These are phyloP conservation scores for Saccharum spontaneum DNA, from an alignment of 176 grass and related monocot genomes.

Conservation along the genomic window DNA sequence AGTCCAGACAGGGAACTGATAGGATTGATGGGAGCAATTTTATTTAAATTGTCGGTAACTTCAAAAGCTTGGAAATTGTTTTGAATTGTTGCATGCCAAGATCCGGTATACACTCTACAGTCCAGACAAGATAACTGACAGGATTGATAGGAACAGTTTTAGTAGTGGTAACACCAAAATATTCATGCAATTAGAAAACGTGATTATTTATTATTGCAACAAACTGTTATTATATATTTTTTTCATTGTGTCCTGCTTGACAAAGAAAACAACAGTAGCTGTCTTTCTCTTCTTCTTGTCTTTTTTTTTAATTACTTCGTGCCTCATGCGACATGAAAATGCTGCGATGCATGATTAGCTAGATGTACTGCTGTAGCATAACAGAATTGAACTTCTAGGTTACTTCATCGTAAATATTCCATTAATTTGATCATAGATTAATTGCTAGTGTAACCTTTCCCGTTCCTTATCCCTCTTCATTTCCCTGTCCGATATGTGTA, in stretches of 20 bases:
- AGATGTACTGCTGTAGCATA: neutral
- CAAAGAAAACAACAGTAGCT: neutral
- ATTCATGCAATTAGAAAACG: slow-evolving; percentile 1
- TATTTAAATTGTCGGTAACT: neutral
- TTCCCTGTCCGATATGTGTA: too few relatives aligned
- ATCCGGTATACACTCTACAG: neutral
- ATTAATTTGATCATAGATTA: neutral
- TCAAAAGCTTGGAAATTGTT: neutral
- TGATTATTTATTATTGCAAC: neutral
- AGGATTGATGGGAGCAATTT: slow-evolving; percentile 2
- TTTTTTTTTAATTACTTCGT: neutral
- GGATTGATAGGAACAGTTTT: slow-evolving; percentile 3
- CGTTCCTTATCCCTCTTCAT: too few relatives aligned
- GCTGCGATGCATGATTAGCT: neutral
- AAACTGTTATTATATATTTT: neutral
- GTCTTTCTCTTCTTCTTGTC: neutral
- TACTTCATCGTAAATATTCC: neutral
- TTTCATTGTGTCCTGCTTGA: neutral
- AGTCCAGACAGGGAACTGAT: neutral
- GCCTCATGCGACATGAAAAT: neutral
- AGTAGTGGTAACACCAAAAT: neutral
- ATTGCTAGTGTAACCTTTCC: too few relatives aligned
- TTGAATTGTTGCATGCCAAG: neutral
- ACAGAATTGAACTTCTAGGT: neutral
- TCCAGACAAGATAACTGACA: neutral